Evolutionary conservation across 2,329 filamentous ascomycete genomes (phyloP), one percentile per base, ranked within the genome.

Genomic region (Fusarium annulatum): DNA sequence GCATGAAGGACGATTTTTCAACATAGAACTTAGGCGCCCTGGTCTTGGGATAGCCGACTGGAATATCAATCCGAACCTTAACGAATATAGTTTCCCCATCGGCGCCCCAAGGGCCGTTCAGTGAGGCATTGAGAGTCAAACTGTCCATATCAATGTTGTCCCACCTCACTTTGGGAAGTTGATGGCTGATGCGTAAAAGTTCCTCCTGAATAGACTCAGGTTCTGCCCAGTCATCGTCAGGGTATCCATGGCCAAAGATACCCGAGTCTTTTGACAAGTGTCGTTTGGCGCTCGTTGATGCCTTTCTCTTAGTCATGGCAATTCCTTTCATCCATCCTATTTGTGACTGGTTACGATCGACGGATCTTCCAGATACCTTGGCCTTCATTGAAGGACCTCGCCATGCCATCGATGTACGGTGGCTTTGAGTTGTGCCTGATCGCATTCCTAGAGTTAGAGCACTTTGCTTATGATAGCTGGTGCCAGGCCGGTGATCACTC

Each of bases 321-420:
- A 92, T 90, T 9, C 90, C 90, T 77, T 89, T 91, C 88, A 92
- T 92, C 90, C 90, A 92, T 19, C 88, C 89, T 61, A 92, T 90
- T 71, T 92, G 90, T 28, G 88, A 86, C 52, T 87, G 84, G 63
- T 84, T 87, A 42, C 85, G 83, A 64, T 89, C 86, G 33, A 81
- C 62, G 23, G 83, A 78, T 57, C 83, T 86, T 21, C 80, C 80
- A 9, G 81, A 78, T 28, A 84, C 83, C 63, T 87, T 88, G 30
- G 87, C 87, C 76, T 88, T 90, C 88, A 91, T 90, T 3, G 88
- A 88, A 6, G 87, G 86, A 7, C 87, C 86, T 72, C 85, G 85
- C 88, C 88, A 90, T 7, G 84, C 83, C 15, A 85, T 73, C 49
- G 75, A 77, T 52, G 76, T 71, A 28, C 81, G 79, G 56, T 81